Evolutionary conservation across 768 basidiomycete species (phyloP).

Genomic region (Neoboletus subvelutipes): DNA sequence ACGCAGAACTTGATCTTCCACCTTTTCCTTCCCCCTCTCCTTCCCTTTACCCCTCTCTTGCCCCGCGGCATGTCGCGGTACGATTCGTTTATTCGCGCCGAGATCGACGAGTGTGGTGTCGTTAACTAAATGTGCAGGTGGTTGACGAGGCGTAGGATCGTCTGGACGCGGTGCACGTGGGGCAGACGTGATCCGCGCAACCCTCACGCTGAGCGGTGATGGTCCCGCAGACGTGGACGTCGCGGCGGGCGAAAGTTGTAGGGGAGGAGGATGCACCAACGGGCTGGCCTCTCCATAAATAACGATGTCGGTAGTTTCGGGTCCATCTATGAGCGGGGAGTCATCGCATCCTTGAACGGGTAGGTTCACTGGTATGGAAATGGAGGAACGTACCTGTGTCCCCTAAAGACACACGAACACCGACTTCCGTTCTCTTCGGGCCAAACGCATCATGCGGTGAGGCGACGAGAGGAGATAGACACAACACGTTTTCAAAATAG

Average conservation of each 20-base stretch:
- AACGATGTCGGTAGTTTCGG: conserved; percentile 66
- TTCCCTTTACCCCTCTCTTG: conserved; percentile 18
- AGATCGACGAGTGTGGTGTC: conserved; percentile 13
- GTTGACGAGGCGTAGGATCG: conserved; percentile 74
- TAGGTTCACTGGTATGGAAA: not conserved
- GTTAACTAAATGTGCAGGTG: conserved; percentile 40
- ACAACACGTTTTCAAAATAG: conserved; percentile 73
- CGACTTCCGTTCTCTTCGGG: conserved; percentile 45
- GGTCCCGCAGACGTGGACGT: conserved; percentile 23
- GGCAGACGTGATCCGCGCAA: conserved; percentile 54
- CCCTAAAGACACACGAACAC: conserved; percentile 68
- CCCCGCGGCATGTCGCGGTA: conserved; percentile 1
- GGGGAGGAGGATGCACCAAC: conserved; percentile 5
- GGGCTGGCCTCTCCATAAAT: conserved; percentile 44
- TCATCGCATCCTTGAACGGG: not conserved
- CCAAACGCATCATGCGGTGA: conserved; percentile 23
- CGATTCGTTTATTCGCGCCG: conserved; percentile 25
- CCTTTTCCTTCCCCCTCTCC: conserved; percentile 15
- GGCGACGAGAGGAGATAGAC: conserved; percentile 40
- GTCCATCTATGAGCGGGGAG: conserved; percentile 46
- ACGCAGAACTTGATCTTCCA: conserved; percentile 33
- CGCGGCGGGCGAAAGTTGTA: conserved; percentile 12
- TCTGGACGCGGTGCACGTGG: conserved; percentile 61
- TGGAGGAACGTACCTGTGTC: conserved; percentile 49
- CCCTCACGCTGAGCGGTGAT: conserved; percentile 40